Base-by-base conservation (phyloP, 2,329 filamentous ascomycete species). In the Penicillium olsonii region DNA sequence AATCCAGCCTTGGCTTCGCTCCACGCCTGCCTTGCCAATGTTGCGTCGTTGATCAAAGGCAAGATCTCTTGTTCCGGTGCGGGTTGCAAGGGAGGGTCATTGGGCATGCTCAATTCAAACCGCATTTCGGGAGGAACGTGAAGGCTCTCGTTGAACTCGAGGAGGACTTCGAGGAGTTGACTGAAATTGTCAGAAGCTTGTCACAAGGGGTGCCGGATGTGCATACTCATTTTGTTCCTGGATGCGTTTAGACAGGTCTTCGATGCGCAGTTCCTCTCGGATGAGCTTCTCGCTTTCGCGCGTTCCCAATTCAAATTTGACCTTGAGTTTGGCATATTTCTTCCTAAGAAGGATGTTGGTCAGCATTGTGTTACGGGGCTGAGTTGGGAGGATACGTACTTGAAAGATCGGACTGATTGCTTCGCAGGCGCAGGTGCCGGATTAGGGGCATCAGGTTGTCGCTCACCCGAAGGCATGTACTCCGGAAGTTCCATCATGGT, bases 171-270 rank as follows among this genome's bases (percentile, higher is more conserved):
- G 45, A 96, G 83, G 27, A 97, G 75, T 69, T 92, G 91, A 70
- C 92, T 96, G 62, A 38, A 62, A 10, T 42, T 26, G n/a, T 35
- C 11, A 42, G 14, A 39, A 59, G 48, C 46, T 18, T 37, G 34
- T 24, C 33, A 35, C 27, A 31, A 17, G 39, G 19, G 31, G 20
- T 31, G 24, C 20, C 27, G 35, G 35, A 38, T 15, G 29, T 72
- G n/a, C 86, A 64, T 80, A 96, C 92, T 97, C 92, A 62, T 96
- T 96, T 74, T 96, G 88, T 63, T 95, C 85, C 48, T 90, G 87
- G 53, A 99, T 81, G 44, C 91, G 83, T 69, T 89, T 91, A 18
- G 90, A 88, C 4, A 90, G 87, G 57, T 87, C 84, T 53, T 87
- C 82, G 31, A 92, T 88, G 70, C 87, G 87, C 66, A 90, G 85